Conservation (phyloP, 306 rosid species). For the Myrica gale region DNA sequence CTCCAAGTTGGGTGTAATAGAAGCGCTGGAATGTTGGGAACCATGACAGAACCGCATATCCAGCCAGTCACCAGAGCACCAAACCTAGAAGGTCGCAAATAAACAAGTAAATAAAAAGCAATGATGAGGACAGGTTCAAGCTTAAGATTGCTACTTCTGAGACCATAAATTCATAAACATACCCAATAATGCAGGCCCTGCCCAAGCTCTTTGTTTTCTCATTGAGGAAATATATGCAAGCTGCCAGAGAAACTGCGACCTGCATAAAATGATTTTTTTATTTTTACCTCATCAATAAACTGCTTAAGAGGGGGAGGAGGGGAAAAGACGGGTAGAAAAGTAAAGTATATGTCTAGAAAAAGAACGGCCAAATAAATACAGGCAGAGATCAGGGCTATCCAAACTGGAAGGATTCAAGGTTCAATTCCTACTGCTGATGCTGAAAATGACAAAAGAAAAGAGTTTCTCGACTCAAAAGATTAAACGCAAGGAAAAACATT, state of each 20-base stretch:
- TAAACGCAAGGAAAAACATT: not conserved
- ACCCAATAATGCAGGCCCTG: constrained; percentile 84
- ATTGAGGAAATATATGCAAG: constrained; percentile 91
- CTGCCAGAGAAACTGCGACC: constrained; percentile 95
- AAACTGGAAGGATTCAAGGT: not conserved
- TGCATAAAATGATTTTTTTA: constrained; percentile 29
- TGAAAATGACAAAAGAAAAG: not conserved
- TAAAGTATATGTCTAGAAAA: not conserved
- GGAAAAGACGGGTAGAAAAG: not conserved
- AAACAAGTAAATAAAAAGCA: constrained; percentile 12
- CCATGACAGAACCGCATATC: constrained; percentile 78
- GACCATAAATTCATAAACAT: constrained; percentile 20
- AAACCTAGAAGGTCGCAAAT: constrained; percentile 44
- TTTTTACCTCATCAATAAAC: not conserved
- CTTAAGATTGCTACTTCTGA: constrained; percentile 15
- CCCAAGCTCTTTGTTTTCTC: constrained; percentile 92
- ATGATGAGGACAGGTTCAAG: not conserved
- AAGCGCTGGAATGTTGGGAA: constrained; percentile 71
- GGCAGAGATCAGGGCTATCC: not conserved
- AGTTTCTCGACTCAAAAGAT: not conserved
- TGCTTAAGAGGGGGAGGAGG: not conserved
- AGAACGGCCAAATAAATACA: not conserved
- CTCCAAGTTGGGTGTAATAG: constrained; percentile 85
- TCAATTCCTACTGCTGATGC: not conserved
- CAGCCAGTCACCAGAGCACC: constrained; percentile 84